Evolutionary conservation across 2,329 filamentous ascomycete species (phyloP), one percentile per base, ranked within the genome.

Genomic region (Claviceps sp.): DNA sequence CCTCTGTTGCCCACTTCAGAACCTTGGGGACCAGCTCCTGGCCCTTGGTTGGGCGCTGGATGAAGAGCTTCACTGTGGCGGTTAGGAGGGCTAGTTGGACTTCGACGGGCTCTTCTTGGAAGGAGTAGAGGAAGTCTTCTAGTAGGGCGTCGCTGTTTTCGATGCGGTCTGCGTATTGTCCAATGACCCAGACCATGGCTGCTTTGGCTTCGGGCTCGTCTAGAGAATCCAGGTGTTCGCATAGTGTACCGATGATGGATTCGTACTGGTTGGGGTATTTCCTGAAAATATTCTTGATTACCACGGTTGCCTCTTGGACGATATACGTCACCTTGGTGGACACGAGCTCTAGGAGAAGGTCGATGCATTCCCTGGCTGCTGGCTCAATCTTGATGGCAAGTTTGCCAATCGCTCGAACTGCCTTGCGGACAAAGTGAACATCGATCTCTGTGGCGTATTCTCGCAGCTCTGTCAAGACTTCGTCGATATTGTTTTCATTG

Each of bases 211-310:
- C 93, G 2, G 93, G 91, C 66, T 98, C 93, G 66, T 98, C 93
- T 48, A 98, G 74, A 4, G 90, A 95, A 68, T 98, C 93, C 24
- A 98, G 80, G 61, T 98, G 91, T 65, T 96, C 89, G 70, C 94
- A 97, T 0, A 98, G 77, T 1, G 90, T 94, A 49, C 87, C 85
- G 63, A 98, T 98, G 67, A 98, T 97, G 55, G 86, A 91, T 69
- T 98, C 93, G 69, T 98, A 98, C 66, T 96, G 88, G 65, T 98
- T 96, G 8, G 93, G 93, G 63, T 98, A 98, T 71, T 97, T 97
- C 60, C 93, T 85, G 78, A 98, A 98, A 62, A 98, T 98, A 67
- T 98, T 98, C 59, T 89, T 86, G 64, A 98, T 98, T 26, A 98
- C 93, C 5, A 98, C 93, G 0, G 93, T 98, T 16, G 93, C 93